Conservation (phyloP, 768 basidiomycete species). For the Pleurotus giganteus region DNA sequence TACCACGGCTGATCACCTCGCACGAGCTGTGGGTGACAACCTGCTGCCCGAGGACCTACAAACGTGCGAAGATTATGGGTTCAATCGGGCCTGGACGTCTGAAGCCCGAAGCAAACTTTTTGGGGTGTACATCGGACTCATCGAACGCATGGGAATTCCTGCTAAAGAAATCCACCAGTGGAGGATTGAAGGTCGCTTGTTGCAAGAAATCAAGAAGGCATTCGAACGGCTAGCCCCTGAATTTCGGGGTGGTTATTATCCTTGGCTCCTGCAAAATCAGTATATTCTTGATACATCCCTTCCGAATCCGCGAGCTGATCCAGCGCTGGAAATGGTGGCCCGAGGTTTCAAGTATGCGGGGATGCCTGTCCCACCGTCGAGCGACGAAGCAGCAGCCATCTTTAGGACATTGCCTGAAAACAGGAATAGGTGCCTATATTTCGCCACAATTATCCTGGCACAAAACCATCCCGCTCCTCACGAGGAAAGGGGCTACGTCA, state of each 20-base stretch:
- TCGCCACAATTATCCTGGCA: background rate
- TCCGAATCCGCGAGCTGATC: background rate
- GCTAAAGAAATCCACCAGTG: conserved; percentile 29
- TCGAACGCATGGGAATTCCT: conserved; percentile 16
- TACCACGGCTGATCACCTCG: conserved; percentile 30
- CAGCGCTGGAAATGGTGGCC: background rate
- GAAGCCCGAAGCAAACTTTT: conserved; percentile 21
- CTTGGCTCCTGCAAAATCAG: conserved; percentile 35
- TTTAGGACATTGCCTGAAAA: background rate
- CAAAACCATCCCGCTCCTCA: background rate
- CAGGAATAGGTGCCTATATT: background rate
- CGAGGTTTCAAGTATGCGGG: background rate
- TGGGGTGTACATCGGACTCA: conserved; percentile 29
- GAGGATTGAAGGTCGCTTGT: conserved; percentile 27
- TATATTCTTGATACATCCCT: conserved; percentile 19
- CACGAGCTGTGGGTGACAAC: conserved; percentile 22
- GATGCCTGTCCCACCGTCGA: background rate
- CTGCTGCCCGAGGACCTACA: conserved; percentile 27
- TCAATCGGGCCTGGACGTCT: conserved; percentile 21
- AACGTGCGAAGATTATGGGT: conserved; percentile 36
- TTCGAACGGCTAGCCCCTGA: conserved; percentile 21
- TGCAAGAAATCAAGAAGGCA: conserved; percentile 28
- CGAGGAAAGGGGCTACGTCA: background rate
- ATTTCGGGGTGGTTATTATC: conserved; percentile 26
- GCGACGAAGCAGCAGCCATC: background rate